Conservation (phyloP, 1,284 basidiomycete genomes). For the Cryptococcus sp. region DNA sequence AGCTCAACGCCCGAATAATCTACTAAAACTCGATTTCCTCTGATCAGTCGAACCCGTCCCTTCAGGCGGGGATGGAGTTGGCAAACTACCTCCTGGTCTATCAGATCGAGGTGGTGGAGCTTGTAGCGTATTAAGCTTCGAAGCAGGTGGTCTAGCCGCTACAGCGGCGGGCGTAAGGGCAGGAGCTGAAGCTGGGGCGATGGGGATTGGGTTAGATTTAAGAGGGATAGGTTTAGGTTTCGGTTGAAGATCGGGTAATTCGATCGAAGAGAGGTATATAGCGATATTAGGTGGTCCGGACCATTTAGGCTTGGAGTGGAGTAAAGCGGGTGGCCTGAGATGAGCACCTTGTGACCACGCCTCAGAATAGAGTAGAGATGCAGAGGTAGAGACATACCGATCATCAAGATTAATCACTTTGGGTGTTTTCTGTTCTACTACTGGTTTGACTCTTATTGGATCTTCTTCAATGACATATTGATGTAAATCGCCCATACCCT, state of each 20-base stretch:
- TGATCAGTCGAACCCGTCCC: background rate
- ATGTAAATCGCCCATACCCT: constrained; percentile 35
- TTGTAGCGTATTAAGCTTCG: background rate
- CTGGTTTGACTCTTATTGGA: constrained; percentile 6
- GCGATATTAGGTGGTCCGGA: constrained; percentile 36
- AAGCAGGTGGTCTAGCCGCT: background rate
- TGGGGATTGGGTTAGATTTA: background rate
- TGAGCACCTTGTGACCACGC: background rate
- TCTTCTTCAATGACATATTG: constrained; percentile 46
- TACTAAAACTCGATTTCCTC: background rate
- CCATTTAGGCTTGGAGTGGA: constrained; percentile 11
- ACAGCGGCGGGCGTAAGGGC: background rate
- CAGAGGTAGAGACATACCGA: background rate
- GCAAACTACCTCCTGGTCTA: background rate
- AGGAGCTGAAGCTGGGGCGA: background rate
- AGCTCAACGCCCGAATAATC: background rate
- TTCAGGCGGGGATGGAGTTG: background rate
- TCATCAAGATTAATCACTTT: constrained; percentile 45
- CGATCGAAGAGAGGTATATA: constrained; percentile 45
- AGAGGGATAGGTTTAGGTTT: background rate
- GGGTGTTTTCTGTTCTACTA: constrained; percentile 10
- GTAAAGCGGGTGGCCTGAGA: background rate
- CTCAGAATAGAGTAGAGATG: background rate
- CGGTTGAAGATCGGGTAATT: constrained; percentile 43
- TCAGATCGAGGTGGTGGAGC: background rate